A percentile compares a stretch with the other conserved stretches of the same genome.
Evolutionary conservation across 768 basidiomycete species (phyloP).

Genomic region (Tylopilus vinaceipallidus): DNA sequence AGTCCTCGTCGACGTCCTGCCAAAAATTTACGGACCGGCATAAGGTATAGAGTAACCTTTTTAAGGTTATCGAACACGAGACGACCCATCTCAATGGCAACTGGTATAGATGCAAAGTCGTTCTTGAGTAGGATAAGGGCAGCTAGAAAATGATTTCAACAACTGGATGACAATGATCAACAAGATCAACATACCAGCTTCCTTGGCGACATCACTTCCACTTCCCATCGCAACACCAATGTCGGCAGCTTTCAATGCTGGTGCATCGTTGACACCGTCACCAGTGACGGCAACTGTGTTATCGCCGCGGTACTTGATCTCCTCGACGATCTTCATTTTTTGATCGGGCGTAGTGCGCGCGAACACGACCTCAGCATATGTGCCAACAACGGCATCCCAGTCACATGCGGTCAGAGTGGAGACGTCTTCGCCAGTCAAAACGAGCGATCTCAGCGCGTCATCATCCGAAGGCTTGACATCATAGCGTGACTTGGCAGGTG

Average conservation of each 20-base stretch:
- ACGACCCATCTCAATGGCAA: slow-evolving; percentile 58
- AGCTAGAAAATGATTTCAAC: slow-evolving; percentile 23
- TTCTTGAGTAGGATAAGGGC: slow-evolving; percentile 52
- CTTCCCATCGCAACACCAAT: slow-evolving; percentile 54
- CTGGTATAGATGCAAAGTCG: slow-evolving; percentile 55
- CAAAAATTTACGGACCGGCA: slow-evolving; percentile 34
- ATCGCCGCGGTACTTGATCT: slow-evolving; percentile 45
- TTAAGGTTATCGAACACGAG: slow-evolving; percentile 58
- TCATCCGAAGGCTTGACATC: slow-evolving; percentile 37
- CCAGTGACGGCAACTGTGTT: slow-evolving; percentile 54
- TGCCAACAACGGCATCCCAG: slow-evolving; percentile 39
- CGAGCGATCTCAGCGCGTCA: slow-evolving; percentile 38
- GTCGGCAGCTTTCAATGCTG: slow-evolving; percentile 51
- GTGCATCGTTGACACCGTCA: slow-evolving; percentile 56
- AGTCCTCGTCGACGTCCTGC: not conserved
- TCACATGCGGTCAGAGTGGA: slow-evolving; percentile 34
- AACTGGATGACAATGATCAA: not conserved
- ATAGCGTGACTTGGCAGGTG: slow-evolving; percentile 13
- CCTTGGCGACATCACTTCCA: slow-evolving; percentile 51
- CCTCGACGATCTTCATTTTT: slow-evolving; percentile 56
- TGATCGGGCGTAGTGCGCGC: slow-evolving; percentile 57
- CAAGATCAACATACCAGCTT: slow-evolving; percentile 42
- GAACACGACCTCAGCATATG: slow-evolving; percentile 48
- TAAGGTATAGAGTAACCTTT: slow-evolving; percentile 44
- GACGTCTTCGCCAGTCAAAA: slow-evolving; percentile 46